Evolutionary conservation across 192 early-diverging fungal genomes (phyloP).

Genomic region (Podochytrium sp.): DNA sequence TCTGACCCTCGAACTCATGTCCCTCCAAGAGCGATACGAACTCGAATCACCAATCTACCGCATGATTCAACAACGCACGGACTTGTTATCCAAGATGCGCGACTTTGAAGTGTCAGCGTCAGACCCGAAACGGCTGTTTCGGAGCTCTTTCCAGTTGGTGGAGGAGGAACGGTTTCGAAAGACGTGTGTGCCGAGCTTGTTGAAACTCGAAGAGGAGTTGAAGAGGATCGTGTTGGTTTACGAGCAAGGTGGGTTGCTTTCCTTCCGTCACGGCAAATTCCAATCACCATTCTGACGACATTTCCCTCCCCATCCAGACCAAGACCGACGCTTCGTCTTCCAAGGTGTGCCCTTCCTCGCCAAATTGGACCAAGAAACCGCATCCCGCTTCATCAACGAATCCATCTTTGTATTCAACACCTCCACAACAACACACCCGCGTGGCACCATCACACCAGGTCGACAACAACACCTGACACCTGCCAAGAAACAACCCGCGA

Average conservation of each 20-base stretch:
- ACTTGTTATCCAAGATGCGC: conserved; percentile 62
- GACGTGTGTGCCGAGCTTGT: conserved; percentile 72
- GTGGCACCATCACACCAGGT: no score
- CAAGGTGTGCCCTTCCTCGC: neutral
- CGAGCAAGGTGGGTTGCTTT: conserved; percentile 43
- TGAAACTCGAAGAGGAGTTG: conserved; percentile 66
- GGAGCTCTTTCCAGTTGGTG: conserved; percentile 75
- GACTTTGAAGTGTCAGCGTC: conserved; percentile 78
- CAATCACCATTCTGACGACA: conserved; percentile 11
- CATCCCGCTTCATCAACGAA: conserved; percentile 57
- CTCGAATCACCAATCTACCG: conserved; percentile 31
- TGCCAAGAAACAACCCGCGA: no score
- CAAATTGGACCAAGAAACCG: conserved; percentile 42
- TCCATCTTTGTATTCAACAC: conserved; percentile 64
- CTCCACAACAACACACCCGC: no score
- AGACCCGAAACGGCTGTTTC: conserved; percentile 74
- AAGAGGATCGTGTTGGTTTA: conserved; percentile 53
- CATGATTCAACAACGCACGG: conserved; percentile 33
- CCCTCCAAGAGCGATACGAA: conserved; percentile 29
- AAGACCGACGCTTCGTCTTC: conserved; percentile 4
- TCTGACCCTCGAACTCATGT: conserved; percentile 31
- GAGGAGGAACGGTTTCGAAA: conserved; percentile 85
- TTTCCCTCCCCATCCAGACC: conserved; percentile 4
- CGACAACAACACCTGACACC: no score
- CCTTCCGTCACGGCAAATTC: conserved; percentile 17